phyloP scores from a whole-genome alignment of 805 yeast species.

The Wickerhamomyces canadensis region DNA sequence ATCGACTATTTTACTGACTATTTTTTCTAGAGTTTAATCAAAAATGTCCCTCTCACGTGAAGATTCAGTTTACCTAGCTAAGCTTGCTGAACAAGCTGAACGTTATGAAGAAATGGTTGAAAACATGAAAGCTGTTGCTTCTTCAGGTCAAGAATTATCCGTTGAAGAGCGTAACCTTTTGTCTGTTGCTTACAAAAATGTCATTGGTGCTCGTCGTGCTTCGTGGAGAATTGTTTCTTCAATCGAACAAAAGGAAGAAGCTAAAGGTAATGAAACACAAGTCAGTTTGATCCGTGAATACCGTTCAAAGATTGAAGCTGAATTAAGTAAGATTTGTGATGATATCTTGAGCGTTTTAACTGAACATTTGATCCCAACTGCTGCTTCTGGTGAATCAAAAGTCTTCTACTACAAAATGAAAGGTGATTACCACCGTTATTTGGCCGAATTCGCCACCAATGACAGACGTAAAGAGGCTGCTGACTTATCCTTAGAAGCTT shows the following conservation, averaged over 20 bases:
- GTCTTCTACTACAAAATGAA: constrained; percentile 98
- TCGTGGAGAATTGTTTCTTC: constrained; percentile 99
- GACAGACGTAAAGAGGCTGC: constrained; percentile 93
- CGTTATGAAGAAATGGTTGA: constrained; percentile 99
- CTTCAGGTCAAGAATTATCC: constrained; percentile 89
- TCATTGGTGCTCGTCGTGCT: constrained; percentile 98
- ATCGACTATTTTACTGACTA: no score
- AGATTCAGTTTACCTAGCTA: constrained; percentile 96
- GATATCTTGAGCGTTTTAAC: constrained; percentile 86
- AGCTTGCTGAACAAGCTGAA: constrained; percentile 98
- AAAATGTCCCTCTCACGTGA: constrained; percentile 84
- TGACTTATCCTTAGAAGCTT: constrained; percentile 86
- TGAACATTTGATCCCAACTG: constrained; percentile 86
- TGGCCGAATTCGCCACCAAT: constrained; percentile 92
- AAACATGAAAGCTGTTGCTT: constrained; percentile 96
- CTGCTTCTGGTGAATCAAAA: constrained; percentile 95
- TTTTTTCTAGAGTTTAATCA: no score
- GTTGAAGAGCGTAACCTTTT: constrained; percentile 97
- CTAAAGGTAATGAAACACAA: constrained; percentile 90
- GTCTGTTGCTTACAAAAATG: constrained; percentile 97
- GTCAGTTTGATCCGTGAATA: constrained; percentile 86
- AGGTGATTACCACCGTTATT: constrained; percentile 99
- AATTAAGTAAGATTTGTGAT: constrained; percentile 88
- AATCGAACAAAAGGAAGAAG: constrained; percentile 96
- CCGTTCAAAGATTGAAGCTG: constrained; percentile 91